Percentiles rank a stretch among this genome's conserved stretches.
Evolutionary conservation across 257 asterid species (phyloP).

Genomic region (Solanum piurae): DNA sequence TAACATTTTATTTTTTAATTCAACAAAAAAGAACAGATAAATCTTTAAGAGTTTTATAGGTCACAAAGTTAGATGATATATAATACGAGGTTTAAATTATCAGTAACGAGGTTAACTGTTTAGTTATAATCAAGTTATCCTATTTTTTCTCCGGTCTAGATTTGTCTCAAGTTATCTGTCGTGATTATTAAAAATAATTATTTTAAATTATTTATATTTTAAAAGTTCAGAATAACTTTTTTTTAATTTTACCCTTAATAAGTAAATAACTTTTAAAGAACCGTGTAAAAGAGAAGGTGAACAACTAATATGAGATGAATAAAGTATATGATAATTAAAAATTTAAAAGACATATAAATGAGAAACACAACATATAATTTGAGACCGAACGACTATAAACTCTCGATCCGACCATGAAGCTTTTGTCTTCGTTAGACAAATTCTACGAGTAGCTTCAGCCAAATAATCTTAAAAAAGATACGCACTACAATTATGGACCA

Average conservation of each 20-base stretch:
- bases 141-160: neutral
- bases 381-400: too few relatives aligned
- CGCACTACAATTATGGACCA: neutral
- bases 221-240: too few relatives aligned
- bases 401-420: neutral
- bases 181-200: too few relatives aligned
- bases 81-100: neutral
- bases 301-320: too few relatives aligned
- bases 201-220: too few relatives aligned
- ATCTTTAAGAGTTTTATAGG: neutral
- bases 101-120: neutral
- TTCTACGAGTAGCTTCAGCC: neutral
- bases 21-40: neutral
- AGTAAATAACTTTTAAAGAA: neutral
- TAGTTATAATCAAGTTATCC: neutral
- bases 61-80: neutral
- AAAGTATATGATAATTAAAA: too few relatives aligned
- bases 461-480: neutral
- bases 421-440: neutral
- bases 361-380: too few relatives aligned
- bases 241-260: too few relatives aligned
- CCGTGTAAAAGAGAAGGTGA: too few relatives aligned
- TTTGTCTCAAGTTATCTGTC: too few relatives aligned
- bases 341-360: rapidly evolving
- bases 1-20: neutral